Base-by-base conservation (phyloP, 768 basidiomycete genomes). In the Mrakia frigida region DNA sequence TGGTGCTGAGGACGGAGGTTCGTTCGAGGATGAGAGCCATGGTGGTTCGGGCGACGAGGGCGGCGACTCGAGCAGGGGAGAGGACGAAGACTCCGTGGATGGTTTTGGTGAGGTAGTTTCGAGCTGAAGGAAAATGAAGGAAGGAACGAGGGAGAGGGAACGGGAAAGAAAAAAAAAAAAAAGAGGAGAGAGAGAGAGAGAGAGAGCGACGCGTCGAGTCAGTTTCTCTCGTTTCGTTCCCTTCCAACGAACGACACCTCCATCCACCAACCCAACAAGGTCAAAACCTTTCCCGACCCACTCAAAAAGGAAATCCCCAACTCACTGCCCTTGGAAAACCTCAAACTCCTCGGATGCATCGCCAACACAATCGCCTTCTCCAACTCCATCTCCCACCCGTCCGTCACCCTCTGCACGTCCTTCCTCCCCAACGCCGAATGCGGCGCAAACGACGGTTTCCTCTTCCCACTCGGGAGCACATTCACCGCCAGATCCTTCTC, bases 401-500 rank as follows among this genome's bases (percentile, higher is more conserved):
- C 65, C 65, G 43, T 41, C 14, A 68, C 23, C 4, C 4, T n/a
- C 65, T n/a, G 37, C 37, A 68, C 37, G 10, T 68, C 65, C 18
- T 16, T 23, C 25, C 39, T 21, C 10, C 35, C 39, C 35, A 68
- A 23, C 39, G 35, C 37, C 37, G 10, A 1, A 25, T n/a, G 23
- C 35, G 65, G 65, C 21, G 65, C 65, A n/a, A 68, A 68, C 23
- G 37, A 39, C 16, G 65, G 65, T 23, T 43, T 68, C 21, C 65
- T 35, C 65, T 41, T 68, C 65, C 65, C 65, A 21, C 25, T 41
- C 0, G 65, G 39, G 1, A 43, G 16, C 21, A 0, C 13, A 23
- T 68, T 68, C 35, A 39, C 16, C 14, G 65, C 35, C 37, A 23
- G 3, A 39, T 68, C 65, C 65, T 68, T 68, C 65, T 68, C 65